phyloP scores from a whole-genome alignment of 495 filamentous ascomycete species.

The Hyphodiscus hymeniophilus region DNA sequence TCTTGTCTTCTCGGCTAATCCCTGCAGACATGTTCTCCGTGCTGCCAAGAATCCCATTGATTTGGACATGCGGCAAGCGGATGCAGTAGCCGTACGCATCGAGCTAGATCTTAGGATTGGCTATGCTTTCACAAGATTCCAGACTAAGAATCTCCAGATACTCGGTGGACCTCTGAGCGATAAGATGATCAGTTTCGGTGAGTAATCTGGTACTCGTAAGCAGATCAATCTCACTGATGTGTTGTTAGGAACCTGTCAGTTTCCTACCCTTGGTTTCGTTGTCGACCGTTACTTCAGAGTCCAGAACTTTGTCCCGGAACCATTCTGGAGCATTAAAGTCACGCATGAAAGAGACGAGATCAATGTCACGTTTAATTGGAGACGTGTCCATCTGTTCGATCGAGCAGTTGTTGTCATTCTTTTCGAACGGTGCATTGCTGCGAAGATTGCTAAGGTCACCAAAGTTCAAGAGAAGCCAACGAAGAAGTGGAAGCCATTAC shows the following conservation, averaged over 20 bases:
- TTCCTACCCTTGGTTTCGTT: slow-evolving; percentile 93
- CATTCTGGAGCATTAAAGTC: slow-evolving; percentile 88
- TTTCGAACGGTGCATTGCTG: slow-evolving; percentile 72
- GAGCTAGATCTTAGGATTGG: slow-evolving; percentile 91
- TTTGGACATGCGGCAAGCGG: slow-evolving; percentile 78
- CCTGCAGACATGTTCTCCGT: slow-evolving; percentile 63
- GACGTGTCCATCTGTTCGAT: slow-evolving; percentile 77
- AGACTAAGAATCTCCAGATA: slow-evolving; percentile 63
- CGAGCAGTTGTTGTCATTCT: slow-evolving; percentile 71
- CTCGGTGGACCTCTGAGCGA: slow-evolving; percentile 49
- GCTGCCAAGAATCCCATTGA: slow-evolving; percentile 69
- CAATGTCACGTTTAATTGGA: slow-evolving; percentile 81
- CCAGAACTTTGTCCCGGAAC: slow-evolving; percentile 84
- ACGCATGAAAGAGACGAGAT: slow-evolving; percentile 68
- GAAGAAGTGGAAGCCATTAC: slow-evolving; percentile 88
- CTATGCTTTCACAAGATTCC: slow-evolving; percentile 83
- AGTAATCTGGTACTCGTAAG: slow-evolving; percentile 4
- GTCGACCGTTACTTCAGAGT: slow-evolving; percentile 92
- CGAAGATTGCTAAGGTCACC: slow-evolving; percentile 69
- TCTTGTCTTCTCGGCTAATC: slow-evolving; percentile 4
- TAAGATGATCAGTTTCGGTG: slow-evolving; percentile 79
- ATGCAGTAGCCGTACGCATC: slow-evolving; percentile 82
- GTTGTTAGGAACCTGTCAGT: slow-evolving; percentile 78
- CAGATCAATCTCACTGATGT: not conserved
- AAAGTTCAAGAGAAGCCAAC: slow-evolving; percentile 86